These are phyloP conservation scores for Penicillium sp. DNA, from an alignment of 2,329 filamentous ascomycete genomes.

Conservation along the genomic window DNA sequence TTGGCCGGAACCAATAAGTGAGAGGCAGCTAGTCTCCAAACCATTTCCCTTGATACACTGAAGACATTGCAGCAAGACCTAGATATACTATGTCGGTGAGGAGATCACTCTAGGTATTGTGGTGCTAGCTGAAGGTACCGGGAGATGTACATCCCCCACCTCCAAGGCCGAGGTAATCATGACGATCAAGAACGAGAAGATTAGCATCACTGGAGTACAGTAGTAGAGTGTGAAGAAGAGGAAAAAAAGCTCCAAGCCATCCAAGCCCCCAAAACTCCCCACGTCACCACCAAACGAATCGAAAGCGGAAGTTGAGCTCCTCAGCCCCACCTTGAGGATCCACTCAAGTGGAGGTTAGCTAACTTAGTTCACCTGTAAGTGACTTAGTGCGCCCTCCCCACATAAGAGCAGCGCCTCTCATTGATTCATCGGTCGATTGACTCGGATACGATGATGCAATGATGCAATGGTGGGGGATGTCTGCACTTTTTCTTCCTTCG, in stretches of 20 bases:
- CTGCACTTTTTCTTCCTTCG: conserved; percentile 15
- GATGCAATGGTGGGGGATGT: background rate
- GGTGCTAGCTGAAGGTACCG: background rate
- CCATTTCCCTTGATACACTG: too few species aligned
- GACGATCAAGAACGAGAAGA: background rate
- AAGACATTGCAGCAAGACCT: background rate
- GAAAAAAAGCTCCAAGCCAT: background rate
- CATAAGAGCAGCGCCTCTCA: conserved; percentile 17
- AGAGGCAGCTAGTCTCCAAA: too few species aligned
- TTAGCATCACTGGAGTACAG: too few species aligned
- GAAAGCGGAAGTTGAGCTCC: conserved; percentile 13
- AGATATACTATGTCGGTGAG: too few species aligned
- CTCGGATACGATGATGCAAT: conserved; percentile 34
- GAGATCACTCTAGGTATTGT: background rate
- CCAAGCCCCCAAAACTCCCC: conserved; percentile 12
- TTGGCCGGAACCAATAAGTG: too few species aligned
- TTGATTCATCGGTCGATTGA: conserved; percentile 30
- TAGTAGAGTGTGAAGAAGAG: background rate
- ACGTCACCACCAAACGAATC: conserved; percentile 21
- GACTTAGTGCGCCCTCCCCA: conserved; percentile 6
- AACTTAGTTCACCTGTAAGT: conserved; percentile 1
- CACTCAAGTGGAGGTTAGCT: background rate
- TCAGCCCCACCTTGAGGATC: background rate
- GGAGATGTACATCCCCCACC: background rate
- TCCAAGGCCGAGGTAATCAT: background rate